A percentile compares a stretch with the other conserved stretches of the same genome.
Evolutionary conservation across 176 grass and related monocot species (phyloP).

Genomic region (Avena insularis): DNA sequence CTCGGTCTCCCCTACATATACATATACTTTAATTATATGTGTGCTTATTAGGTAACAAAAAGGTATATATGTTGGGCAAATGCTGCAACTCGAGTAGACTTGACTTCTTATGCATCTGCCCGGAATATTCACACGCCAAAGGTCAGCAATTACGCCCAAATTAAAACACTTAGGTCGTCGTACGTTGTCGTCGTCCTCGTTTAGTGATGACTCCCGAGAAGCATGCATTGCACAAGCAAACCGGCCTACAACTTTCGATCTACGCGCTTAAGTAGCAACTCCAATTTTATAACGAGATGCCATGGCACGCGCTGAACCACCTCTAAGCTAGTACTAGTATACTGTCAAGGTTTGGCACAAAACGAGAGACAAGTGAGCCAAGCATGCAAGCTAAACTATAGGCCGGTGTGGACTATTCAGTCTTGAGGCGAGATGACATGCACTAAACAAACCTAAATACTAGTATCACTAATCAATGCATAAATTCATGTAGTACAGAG

Average conservation of each 20-base stretch:
- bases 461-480: neutral
- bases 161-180: neutral
- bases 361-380: neutral
- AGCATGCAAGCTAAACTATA: slow-evolving; percentile 15
- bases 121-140: slow-evolving; percentile 28
- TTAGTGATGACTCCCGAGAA: slow-evolving; percentile 23
- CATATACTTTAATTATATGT: neutral
- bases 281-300: neutral
- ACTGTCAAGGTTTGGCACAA: neutral
- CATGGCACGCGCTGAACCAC: too few relatives aligned
- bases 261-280: neutral
- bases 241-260: slow-evolving; percentile 21
- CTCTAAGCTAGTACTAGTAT: too few relatives aligned
- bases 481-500: neutral
- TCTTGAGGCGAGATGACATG: too few relatives aligned
- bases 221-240: slow-evolving; percentile 32
- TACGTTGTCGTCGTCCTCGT: neutral
- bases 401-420: neutral
- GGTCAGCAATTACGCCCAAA: slow-evolving; percentile 15
- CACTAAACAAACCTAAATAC: neutral
- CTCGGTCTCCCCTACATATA: neutral
- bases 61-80: slow-evolving; percentile 8
- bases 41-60: neutral
- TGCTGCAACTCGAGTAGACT: slow-evolving; percentile 10
- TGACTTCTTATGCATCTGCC: slow-evolving; percentile 35